Base-by-base conservation (phyloP, 106 monocot genomes). In the Ottelia alismoides region DNA sequence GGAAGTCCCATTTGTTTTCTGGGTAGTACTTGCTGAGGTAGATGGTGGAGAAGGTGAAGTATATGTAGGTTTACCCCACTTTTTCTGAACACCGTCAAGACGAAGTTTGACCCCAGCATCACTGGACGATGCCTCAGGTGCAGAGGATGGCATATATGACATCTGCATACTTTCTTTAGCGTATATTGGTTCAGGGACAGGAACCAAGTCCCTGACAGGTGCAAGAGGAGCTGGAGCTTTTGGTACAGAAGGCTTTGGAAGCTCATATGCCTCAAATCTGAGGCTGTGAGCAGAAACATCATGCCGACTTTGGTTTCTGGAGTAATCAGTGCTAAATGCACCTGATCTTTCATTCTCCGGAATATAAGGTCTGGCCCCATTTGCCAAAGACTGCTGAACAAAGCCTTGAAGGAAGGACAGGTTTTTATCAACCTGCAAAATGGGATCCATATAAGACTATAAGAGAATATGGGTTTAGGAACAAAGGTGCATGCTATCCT, bases 251-350 rank as follows among this genome's bases (percentile, higher is more conserved):
- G 82, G 82, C 52, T 85, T 96, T 12, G 96, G 82, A 55, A 90
- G 77, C 55, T 98, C 90, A 49, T 98, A 98, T 17, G 98, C 98
- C 67, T 98, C 90, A 27, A 98, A 98, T 31, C 77, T 67, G 2
- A 98, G 79, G 19, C 71, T 30, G 26, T 90, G 90, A 46, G 56
- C 58, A 25, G 84, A 68, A 47, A 73, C 20, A 11, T 88, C 88
- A 22, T 81, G 77, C 21, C 72, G 75, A 68, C 82, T 58, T 48
- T 70, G 85, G 25, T 64, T 74, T 51, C 44, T 70, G 35, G 72
- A 81, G 51, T 52, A 74, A 47, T 45, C 49, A 30, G 68, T 48
- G 14, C 71, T 62, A 22, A 69, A 57, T 44, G 74, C 70, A 18
- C 81, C 77, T 2, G 74, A 67, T 17, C 85, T 65, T 55, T 85